Percentiles rank a stretch among this genome's conserved stretches.
These are phyloP conservation scores for Ambrosia trifida DNA, from an alignment of 129 eudicot genomes.

Conservation along the genomic window DNA sequence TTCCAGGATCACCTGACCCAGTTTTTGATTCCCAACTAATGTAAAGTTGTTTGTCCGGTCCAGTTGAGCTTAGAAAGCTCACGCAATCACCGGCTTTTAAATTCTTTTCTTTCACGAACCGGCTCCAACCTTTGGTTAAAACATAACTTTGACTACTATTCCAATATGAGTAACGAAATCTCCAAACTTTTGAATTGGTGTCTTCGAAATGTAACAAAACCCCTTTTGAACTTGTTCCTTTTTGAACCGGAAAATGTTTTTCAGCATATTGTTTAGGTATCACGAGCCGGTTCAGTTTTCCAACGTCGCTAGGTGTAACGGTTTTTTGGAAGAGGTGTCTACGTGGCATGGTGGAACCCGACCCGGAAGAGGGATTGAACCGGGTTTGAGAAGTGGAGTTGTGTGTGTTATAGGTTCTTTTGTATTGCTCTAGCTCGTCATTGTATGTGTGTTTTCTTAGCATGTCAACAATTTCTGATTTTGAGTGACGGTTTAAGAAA, in stretches of 20 bases:
- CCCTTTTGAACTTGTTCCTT: slow-evolving; percentile 53
- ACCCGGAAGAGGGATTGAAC: neutral
- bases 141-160: slow-evolving; percentile 48
- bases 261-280: slow-evolving; percentile 91
- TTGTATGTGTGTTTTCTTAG: slow-evolving; percentile 72
- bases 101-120: slow-evolving; percentile 46
- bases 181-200: slow-evolving; percentile 53
- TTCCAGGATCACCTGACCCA: neutral
- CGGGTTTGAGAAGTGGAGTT: neutral
- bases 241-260: slow-evolving; percentile 72
- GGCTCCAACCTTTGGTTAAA: slow-evolving; percentile 51
- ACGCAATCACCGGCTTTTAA: slow-evolving; percentile 54
- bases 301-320: slow-evolving; percentile 88
- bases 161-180: slow-evolving; percentile 50
- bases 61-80: slow-evolving; percentile 55
- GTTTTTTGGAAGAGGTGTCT: slow-evolving; percentile 65
- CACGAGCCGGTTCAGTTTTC: slow-evolving; percentile 79
- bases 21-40: slow-evolving; percentile 58
- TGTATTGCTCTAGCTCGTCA: slow-evolving; percentile 78
- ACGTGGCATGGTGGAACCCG: slow-evolving; percentile 26
- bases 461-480: slow-evolving; percentile 88
- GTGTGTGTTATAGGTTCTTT: slow-evolving; percentile 12
- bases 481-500: slow-evolving; percentile 58
- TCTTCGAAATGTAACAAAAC: slow-evolving; percentile 74
- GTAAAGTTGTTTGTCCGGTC: slow-evolving; percentile 53